phyloP scores from a whole-genome alignment of 192 early-diverging fungal genomes.

The Rhizophagus clarus region DNA sequence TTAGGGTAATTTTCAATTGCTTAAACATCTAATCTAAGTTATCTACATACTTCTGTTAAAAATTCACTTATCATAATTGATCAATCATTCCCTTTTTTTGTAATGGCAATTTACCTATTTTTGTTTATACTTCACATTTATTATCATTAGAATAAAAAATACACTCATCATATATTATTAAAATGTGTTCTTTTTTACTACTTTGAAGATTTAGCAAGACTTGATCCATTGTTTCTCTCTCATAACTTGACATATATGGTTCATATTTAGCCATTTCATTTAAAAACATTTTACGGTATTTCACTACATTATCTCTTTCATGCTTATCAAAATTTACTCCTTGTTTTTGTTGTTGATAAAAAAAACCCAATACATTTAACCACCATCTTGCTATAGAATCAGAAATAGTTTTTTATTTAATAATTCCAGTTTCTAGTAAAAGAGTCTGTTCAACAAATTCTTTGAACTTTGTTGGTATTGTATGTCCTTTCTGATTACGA shows the following conservation, averaged over 20 bases:
- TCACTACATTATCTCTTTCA: background rate
- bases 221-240: background rate
- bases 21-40: background rate
- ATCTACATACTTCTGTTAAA: background rate
- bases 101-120: background rate
- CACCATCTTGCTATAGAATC: background rate
- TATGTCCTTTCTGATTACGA: background rate
- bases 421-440: too few species aligned
- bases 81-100: background rate
- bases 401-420: background rate
- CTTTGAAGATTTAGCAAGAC: background rate
- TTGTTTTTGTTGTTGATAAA: background rate
- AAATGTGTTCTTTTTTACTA: background rate
- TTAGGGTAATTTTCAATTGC: background rate
- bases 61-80: conserved; percentile 9
- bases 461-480: background rate
- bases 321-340: background rate
- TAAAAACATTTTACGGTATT: background rate
- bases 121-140: background rate
- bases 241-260: background rate
- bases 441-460: background rate
- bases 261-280: background rate
- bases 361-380: background rate
- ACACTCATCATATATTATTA: background rate
- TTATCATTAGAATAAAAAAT: background rate